Evolutionary conservation across 1,284 basidiomycete genomes (phyloP).

Genomic region (Malassezia globosa): DNA sequence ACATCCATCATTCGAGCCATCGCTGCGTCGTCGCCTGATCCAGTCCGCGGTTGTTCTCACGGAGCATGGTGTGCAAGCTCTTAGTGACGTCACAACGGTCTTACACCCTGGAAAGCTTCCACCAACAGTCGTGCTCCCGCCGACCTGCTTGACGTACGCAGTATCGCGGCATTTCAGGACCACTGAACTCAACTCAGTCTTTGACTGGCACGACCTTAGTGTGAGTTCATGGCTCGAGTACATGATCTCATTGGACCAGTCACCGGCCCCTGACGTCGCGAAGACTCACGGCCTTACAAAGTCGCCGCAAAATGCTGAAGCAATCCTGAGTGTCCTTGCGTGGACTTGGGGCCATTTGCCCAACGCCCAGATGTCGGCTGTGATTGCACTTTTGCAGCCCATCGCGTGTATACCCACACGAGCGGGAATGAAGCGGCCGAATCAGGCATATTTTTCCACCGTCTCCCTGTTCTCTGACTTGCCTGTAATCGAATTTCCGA

Average conservation of each 20-base stretch:
- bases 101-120: conserved; percentile 67
- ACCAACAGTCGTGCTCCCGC: conserved; percentile 68
- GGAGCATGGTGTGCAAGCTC: conserved; percentile 35
- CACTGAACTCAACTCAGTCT: conserved; percentile 43
- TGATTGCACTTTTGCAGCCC: conserved; percentile 55
- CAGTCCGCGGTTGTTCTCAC: conserved; percentile 30
- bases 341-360: conserved; percentile 67
- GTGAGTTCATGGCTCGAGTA: conserved; percentile 66
- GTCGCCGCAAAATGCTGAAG: conserved; percentile 69
- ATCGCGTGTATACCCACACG: conserved; percentile 75
- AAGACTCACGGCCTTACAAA: conserved; percentile 46
- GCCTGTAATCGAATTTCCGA: conserved; percentile 62
- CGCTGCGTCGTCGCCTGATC: conserved; percentile 36
- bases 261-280: conserved; percentile 7
- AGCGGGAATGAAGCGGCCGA: conserved; percentile 62
- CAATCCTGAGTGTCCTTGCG: conserved; percentile 61
- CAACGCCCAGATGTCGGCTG: conserved; percentile 54
- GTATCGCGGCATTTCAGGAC: conserved; percentile 55
- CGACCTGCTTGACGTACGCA: conserved; percentile 62
- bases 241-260: conserved; percentile 53
- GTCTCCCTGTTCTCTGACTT: conserved; percentile 80
- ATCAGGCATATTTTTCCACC: conserved; percentile 74
- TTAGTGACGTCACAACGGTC: conserved; percentile 62
- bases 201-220: conserved; percentile 68
- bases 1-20: conserved; percentile 40